Evolutionary conservation across 2,329 filamentous ascomycete species (phyloP).

Genomic region (Periconia digitata): DNA sequence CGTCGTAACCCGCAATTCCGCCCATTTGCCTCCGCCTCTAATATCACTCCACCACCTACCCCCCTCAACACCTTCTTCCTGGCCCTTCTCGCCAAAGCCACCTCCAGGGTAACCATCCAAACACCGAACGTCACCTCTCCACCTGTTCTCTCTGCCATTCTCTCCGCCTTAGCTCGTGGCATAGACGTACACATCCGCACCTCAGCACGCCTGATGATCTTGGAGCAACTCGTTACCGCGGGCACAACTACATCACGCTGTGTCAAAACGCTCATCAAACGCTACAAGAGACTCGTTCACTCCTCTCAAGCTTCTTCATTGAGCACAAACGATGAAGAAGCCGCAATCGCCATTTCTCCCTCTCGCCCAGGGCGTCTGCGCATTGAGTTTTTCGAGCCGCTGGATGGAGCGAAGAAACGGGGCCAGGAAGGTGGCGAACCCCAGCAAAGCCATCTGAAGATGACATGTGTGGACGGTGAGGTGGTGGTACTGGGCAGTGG

Average conservation of each 20-base stretch:
- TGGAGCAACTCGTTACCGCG: conserved; percentile 80
- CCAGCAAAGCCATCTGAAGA: conserved; percentile 75
- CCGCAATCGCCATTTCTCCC: conserved; percentile 20
- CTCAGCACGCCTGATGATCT: conserved; percentile 69
- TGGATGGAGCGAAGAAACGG: conserved; percentile 21
- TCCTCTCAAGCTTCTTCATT: not conserved
- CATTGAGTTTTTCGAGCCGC: conserved; percentile 60
- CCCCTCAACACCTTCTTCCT: conserved; percentile 69
- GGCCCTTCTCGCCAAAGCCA: conserved; percentile 61
- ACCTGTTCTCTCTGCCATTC: conserved; percentile 63
- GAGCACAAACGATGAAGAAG: conserved; percentile 28
- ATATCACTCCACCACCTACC: conserved; percentile 63
- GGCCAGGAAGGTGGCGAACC: conserved; percentile 55
- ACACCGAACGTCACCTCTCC: conserved; percentile 77
- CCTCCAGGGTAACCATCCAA: conserved; percentile 65
- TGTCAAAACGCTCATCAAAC: conserved; percentile 59
- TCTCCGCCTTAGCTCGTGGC: conserved; percentile 64
- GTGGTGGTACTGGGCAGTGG: conserved; percentile 74
- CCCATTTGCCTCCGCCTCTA: conserved; percentile 34
- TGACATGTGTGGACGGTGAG: conserved; percentile 70
- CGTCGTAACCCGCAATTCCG: conserved; percentile 67
- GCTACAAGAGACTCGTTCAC: conserved; percentile 48
- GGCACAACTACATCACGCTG: conserved; percentile 72
- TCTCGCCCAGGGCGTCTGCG: conserved; percentile 52
- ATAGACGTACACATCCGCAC: conserved; percentile 70